Conservation (phyloP, 2,329 filamentous ascomycete genomes). For the Aspergillus ibericus region DNA sequence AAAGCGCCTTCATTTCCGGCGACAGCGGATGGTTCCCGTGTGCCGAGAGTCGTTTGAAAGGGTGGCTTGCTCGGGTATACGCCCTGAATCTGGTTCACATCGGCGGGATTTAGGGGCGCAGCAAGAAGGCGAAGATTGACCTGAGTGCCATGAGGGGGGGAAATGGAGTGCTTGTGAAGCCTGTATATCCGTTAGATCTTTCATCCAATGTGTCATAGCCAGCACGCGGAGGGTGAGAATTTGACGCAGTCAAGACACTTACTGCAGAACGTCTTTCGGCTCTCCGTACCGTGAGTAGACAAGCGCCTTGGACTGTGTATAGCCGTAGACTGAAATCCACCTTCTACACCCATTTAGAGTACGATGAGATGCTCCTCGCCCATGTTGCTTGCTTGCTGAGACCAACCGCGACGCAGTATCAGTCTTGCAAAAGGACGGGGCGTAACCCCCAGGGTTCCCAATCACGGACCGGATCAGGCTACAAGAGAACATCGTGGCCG, state of each 20-base stretch:
- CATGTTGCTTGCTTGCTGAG: slow-evolving; percentile 13
- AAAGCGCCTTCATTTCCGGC: slow-evolving; percentile 82
- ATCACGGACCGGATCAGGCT: slow-evolving; percentile 24
- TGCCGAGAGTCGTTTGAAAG: slow-evolving; percentile 75
- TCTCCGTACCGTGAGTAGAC: slow-evolving; percentile 51
- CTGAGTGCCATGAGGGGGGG: slow-evolving; percentile 56
- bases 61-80: slow-evolving; percentile 85
- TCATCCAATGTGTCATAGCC: neutral
- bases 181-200: slow-evolving; percentile 16
- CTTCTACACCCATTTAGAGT: slow-evolving; percentile 29
- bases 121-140: slow-evolving; percentile 85
- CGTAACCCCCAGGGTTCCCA: slow-evolving; percentile 14
- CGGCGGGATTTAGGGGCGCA: slow-evolving; percentile 91
- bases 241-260: slow-evolving; percentile 9
- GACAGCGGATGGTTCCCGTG: slow-evolving; percentile 67
- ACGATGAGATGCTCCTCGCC: slow-evolving; percentile 11
- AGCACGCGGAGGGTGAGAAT: neutral
- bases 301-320: slow-evolving; percentile 51
- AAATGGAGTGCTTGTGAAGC: slow-evolving; percentile 52
- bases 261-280: slow-evolving; percentile 50
- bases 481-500: slow-evolving; percentile 30
- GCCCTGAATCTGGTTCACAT: slow-evolving; percentile 97
- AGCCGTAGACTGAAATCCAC: slow-evolving; percentile 49
- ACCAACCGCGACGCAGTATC: slow-evolving; percentile 12
- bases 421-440: slow-evolving; percentile 13